A percentile compares a stretch with the other conserved stretches of the same genome.
These are phyloP conservation scores for Aspergillus caelatus DNA, from an alignment of 2,329 filamentous ascomycete genomes.

Conservation along the genomic window DNA sequence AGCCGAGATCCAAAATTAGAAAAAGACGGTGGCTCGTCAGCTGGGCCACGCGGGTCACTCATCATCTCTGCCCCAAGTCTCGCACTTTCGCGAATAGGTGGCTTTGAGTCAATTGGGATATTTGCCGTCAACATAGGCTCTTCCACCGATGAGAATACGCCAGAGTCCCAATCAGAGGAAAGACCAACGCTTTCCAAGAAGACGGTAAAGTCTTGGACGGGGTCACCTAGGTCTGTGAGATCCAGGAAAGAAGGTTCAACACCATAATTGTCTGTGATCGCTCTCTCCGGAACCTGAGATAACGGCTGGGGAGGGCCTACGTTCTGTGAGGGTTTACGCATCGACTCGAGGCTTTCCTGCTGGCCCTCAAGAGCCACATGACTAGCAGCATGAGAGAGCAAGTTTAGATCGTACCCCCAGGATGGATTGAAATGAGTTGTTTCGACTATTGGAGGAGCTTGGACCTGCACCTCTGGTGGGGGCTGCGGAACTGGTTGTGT, in stretches of 20 bases:
- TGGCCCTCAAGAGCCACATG: slow-evolving; percentile 53
- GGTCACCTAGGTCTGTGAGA: slow-evolving; percentile 50
- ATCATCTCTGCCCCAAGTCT: slow-evolving; percentile 45
- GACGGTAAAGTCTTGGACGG: slow-evolving; percentile 53
- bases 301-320: slow-evolving; percentile 41
- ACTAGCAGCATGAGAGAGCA: slow-evolving; percentile 52
- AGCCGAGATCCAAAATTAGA: slow-evolving; percentile 53
- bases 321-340: slow-evolving; percentile 38
- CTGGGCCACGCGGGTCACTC: slow-evolving; percentile 40
- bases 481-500: slow-evolving; percentile 35
- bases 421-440: slow-evolving; percentile 52
- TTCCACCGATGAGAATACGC: slow-evolving; percentile 48
- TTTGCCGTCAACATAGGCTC: slow-evolving; percentile 41
- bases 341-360: slow-evolving; percentile 42
- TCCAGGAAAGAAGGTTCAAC: slow-evolving; percentile 50
- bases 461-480: slow-evolving; percentile 41
- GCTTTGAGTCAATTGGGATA: slow-evolving; percentile 42
- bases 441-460: slow-evolving; percentile 44
- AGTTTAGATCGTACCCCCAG: slow-evolving; percentile 54
- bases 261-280: slow-evolving; percentile 46
- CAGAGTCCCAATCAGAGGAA: slow-evolving; percentile 53
- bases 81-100: slow-evolving; percentile 33
- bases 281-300: slow-evolving; percentile 36
- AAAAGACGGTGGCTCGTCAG: slow-evolving; percentile 49
- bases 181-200: slow-evolving; percentile 54